Conservation (phyloP, 2,329 filamentous ascomycete species). For the Penicillium brevicompactum region DNA sequence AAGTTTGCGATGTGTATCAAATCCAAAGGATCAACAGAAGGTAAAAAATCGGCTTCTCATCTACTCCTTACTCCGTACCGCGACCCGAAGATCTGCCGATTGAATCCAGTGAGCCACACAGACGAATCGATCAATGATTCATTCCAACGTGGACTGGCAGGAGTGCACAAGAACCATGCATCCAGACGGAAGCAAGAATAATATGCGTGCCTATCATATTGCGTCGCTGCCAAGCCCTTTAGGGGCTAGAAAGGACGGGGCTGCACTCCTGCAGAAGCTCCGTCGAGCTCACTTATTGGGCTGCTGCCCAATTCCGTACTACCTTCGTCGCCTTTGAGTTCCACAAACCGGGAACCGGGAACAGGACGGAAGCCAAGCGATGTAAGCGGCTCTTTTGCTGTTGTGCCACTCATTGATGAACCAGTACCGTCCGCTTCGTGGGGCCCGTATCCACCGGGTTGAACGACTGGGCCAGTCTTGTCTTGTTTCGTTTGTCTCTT, state of each 20-base stretch:
- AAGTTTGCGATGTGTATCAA: no score
- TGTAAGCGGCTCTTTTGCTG: background rate
- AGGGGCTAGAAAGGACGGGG: background rate
- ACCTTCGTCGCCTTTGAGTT: constrained; percentile 4
- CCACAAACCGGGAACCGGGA: constrained; percentile 7
- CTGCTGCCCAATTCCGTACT: constrained; percentile 10
- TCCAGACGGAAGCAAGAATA: background rate
- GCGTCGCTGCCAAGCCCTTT: background rate
- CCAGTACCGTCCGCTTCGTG: constrained; percentile 1
- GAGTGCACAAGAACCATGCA: background rate
- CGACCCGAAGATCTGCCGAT: no score
- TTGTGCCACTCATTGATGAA: constrained; percentile 3
- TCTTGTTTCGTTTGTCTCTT: background rate
- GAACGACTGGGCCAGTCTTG: background rate
- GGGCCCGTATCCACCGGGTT: background rate
- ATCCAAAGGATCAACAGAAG: no score
- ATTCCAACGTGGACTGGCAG: no score
- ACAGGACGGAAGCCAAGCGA: constrained; percentile 1
- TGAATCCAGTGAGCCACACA: no score
- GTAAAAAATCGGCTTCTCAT: no score
- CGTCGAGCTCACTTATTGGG: constrained; percentile 14
- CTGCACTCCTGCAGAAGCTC: background rate
- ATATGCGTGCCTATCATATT: no score
- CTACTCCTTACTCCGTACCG: no score
- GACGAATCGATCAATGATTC: no score